Evolutionary conservation across 352 stramenopile genomes (phyloP).

Genomic region (Aphanomyces stellatus): DNA sequence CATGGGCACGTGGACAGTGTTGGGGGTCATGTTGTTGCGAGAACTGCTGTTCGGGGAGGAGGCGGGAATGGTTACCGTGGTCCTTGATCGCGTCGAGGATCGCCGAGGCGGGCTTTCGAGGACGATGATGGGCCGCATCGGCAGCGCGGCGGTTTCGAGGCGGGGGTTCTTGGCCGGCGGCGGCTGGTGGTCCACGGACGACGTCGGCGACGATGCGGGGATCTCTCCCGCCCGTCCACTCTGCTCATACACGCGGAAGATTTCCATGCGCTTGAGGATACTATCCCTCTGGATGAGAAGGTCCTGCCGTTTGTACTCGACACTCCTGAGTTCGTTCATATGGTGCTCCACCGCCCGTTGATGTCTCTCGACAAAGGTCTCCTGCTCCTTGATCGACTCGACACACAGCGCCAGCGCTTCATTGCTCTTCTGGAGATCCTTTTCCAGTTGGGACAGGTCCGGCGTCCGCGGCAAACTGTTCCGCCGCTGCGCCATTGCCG

Average conservation of each 20-base stretch:
- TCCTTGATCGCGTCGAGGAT: neutral
- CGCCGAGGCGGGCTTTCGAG: no score
- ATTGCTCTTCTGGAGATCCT: neutral
- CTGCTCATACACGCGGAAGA: neutral
- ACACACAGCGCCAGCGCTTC: neutral
- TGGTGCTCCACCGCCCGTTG: neutral
- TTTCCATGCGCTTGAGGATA: conserved; percentile 4
- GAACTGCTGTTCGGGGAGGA: neutral
- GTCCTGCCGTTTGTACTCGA: conserved; percentile 9
- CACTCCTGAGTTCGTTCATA: neutral
- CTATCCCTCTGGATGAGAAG: conserved; percentile 10
- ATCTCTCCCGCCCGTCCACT: neutral
- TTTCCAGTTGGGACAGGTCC: neutral
- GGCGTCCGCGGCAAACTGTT: neutral
- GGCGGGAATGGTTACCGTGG: neutral
- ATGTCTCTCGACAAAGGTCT: neutral
- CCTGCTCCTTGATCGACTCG: neutral
- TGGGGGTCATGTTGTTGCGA: neutral
- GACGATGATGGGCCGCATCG: no score
- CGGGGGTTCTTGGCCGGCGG: no score
- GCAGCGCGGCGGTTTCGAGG: no score
- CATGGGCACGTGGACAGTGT: neutral
- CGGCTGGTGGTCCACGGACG: no score
- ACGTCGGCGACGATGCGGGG: neutral
- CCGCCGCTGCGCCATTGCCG: neutral